Conservation (phyloP, 371 early-diverging fungal genomes). For the Dichotomocladium elegans region DNA sequence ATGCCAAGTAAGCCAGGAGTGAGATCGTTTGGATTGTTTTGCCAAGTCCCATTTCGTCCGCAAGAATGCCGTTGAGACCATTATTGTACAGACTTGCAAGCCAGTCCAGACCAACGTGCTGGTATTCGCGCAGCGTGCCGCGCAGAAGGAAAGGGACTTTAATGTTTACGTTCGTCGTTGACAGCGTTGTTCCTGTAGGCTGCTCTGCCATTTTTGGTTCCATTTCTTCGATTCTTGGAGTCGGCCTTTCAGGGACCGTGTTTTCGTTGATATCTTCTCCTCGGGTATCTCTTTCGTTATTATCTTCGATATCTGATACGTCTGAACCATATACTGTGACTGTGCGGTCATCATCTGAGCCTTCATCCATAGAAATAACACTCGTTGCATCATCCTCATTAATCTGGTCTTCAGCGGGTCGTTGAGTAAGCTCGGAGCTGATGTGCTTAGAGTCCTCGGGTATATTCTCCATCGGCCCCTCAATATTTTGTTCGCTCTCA, state of each 20-base stretch:
- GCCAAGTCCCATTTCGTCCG: slow-evolving; percentile 98
- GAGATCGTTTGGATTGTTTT: slow-evolving; percentile 98
- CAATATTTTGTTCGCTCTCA: slow-evolving; percentile 13
- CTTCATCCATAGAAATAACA: slow-evolving; percentile 11
- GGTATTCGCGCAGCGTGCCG: slow-evolving; percentile 71
- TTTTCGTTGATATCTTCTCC: background rate
- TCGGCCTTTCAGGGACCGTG: background rate
- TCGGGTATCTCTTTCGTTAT: slow-evolving; percentile 9
- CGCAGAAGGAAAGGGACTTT: slow-evolving; percentile 59
- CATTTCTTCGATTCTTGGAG: background rate
- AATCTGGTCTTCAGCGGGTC: background rate
- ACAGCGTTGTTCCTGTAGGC: slow-evolving; percentile 30
- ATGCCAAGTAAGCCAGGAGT: slow-evolving; percentile 72
- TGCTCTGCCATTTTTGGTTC: background rate
- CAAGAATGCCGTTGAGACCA: slow-evolving; percentile 94
- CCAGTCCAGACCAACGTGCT: slow-evolving; percentile 78
- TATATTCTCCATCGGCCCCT: background rate
- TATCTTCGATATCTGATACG: slow-evolving; percentile 19
- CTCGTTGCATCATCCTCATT: background rate
- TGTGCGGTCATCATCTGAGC: slow-evolving; percentile 41
- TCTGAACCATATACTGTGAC: slow-evolving; percentile 41
- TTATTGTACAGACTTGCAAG: slow-evolving; percentile 91
- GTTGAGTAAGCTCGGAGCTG: background rate
- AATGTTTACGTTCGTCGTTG: slow-evolving; percentile 47
- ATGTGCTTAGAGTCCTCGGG: background rate